Evolutionary conservation across 371 early-diverging fungal genomes (phyloP), one percentile per base, ranked within the genome.

Genomic region (Blakeslea trispora): DNA sequence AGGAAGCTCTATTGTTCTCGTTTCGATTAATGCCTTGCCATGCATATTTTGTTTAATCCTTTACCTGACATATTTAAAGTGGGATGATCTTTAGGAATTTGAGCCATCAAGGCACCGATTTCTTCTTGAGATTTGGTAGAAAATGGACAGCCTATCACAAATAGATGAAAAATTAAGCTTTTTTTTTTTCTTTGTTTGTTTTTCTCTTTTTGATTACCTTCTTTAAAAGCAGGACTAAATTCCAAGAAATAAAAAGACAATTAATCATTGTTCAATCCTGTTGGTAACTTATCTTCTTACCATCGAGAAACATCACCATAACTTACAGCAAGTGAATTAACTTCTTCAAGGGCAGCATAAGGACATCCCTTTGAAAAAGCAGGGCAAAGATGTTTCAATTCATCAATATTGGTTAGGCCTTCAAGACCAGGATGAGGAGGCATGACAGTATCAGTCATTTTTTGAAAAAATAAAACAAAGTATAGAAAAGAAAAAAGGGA

Each of bases 321-420:
- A 19, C 57, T 66, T 15, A 62, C 68, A 45, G 69, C 64, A 37
- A 65, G n/a, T 43, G 63, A 50, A 42, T 69, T 59, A 10, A 58
- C 64, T 56, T 70, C 68, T 42, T 77, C 68, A 3, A 74, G 41
- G 13, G 62, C 66, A 24, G 79, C 76, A 45, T 75, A 79, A 44
- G 79, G 79, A 44, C 79, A 79, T 9, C 79, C 79, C 6, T 69
- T 47, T 49, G 69, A 63, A 56, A 79, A 79, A 28, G 79, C 79
- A 59, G 79, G 79, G 17, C 79, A 79, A 45, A 72, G 61, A 14
- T 69, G 68, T 44, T 74, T 74, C 14, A 77, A 53, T 31, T 72
- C 71, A 8, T 72, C 78, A 32, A 66, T 41, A 28, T 72, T 66
- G 14, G 56, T 52, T 10, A 77, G 50, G 18, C 48, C 50, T 24